Conservation (phyloP, 2,329 filamentous ascomycete species). For the Simplicillium sp. region DNA sequence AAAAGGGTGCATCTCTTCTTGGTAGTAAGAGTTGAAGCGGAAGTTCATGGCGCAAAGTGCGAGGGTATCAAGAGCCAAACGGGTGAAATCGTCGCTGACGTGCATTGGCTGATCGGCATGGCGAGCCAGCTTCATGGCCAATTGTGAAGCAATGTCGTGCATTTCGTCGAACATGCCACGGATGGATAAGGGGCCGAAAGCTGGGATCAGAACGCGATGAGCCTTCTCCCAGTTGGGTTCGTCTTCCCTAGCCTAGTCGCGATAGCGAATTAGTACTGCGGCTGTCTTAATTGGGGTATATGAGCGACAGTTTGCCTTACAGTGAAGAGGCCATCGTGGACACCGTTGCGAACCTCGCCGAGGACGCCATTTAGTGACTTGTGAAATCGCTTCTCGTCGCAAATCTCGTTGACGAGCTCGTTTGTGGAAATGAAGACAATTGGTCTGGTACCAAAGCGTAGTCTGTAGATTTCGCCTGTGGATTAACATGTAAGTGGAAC, state of each 20-base stretch:
- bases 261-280: conserved; percentile 15
- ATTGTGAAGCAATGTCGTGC: conserved; percentile 57
- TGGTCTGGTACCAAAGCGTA: conserved; percentile 38
- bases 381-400: conserved; percentile 55
- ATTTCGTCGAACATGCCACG: conserved; percentile 60
- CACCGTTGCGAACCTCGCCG: conserved; percentile 41
- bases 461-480: conserved; percentile 49
- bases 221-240: conserved; percentile 59
- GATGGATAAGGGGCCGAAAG: conserved; percentile 61
- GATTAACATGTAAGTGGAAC: background rate
- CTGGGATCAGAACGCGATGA: conserved; percentile 55
- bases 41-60: conserved; percentile 63
- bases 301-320: background rate
- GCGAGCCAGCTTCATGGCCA: conserved; percentile 60
- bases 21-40: conserved; percentile 69
- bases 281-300: too few species aligned
- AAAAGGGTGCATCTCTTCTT: conserved; percentile 60
- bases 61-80: conserved; percentile 64
- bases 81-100: conserved; percentile 58
- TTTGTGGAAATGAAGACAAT: conserved; percentile 42
- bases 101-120: conserved; percentile 50
- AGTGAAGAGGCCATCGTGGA: conserved; percentile 60
- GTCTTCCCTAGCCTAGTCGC: conserved; percentile 22
- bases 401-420: conserved; percentile 52
- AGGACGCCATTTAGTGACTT: conserved; percentile 46